Conservation (phyloP, 2,329 filamentous ascomycete species). For the Geosmithia flava region DNA sequence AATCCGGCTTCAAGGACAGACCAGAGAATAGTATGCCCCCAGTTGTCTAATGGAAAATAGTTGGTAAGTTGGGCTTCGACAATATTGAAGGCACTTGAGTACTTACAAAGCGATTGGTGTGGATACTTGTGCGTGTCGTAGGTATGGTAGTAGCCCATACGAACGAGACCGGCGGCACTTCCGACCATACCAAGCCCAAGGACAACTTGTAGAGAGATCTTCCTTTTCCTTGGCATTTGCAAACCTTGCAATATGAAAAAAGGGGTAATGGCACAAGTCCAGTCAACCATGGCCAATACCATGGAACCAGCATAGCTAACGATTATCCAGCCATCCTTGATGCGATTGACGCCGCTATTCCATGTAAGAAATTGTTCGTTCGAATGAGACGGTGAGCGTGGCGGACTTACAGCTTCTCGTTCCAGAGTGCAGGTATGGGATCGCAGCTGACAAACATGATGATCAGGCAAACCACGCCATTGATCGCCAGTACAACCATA, state of each 20-base stretch:
- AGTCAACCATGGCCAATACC: conserved; percentile 12
- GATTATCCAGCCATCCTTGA: conserved; percentile 3
- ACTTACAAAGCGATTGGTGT: conserved; percentile 4
- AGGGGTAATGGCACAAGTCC: conserved; percentile 14
- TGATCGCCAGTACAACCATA: conserved; percentile 6
- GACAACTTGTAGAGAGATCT: conserved; percentile 4
- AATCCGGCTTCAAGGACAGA: conserved; percentile 6
- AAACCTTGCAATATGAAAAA: conserved; percentile 14
- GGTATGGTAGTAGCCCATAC: conserved; percentile 3
- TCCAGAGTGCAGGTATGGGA: conserved; percentile 9
- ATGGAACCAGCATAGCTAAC: conserved; percentile 9
- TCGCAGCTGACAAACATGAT: conserved; percentile 9
- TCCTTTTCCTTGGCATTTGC: conserved; percentile 12
- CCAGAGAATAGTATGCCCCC: conserved; percentile 5
- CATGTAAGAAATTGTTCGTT: neutral
- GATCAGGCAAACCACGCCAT: conserved; percentile 5
- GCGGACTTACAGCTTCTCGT: conserved; percentile 7
- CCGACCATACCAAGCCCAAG: conserved; percentile 5
- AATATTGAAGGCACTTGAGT: too few species aligned
- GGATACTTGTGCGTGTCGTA: conserved; percentile 5
- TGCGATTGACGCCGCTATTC: conserved; percentile 2
- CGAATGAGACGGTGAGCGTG: neutral
- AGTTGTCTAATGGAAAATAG: conserved; percentile 2
- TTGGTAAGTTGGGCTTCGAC: neutral
- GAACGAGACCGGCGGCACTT: conserved; percentile 4